These are phyloP conservation scores for Saccharomyces hybrid DNA, from an alignment of 1,139 yeast genomes.

Conservation along the genomic window DNA sequence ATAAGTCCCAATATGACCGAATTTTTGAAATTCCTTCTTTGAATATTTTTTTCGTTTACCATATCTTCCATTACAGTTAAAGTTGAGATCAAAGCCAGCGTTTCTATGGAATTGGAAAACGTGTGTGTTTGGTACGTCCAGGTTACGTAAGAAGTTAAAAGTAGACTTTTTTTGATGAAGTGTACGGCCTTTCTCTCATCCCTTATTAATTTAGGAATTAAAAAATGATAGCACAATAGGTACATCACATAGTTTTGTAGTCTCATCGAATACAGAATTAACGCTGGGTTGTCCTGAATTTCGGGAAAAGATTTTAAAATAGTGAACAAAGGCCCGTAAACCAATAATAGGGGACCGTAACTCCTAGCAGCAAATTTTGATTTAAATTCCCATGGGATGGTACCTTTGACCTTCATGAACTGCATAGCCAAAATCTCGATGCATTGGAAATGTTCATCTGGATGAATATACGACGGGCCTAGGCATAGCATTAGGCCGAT, in stretches of 20 bases:
- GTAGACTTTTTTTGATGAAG: constrained; percentile 52
- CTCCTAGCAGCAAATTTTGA: constrained; percentile 60
- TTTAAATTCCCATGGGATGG: constrained; percentile 82
- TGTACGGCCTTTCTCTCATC: constrained; percentile 18
- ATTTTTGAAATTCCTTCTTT: constrained; percentile 10
- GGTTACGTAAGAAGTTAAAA: constrained; percentile 72
- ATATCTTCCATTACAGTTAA: constrained; percentile 36
- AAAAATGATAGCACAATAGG: constrained; percentile 18
- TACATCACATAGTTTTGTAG: constrained; percentile 48
- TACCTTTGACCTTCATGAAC: constrained; percentile 45
- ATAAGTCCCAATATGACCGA: constrained; percentile 44
- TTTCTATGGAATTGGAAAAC: constrained; percentile 82
- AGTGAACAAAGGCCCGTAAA: constrained; percentile 57
- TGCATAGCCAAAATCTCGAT: constrained; percentile 53
- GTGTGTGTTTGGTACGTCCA: constrained; percentile 80
- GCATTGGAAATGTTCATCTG: constrained; percentile 94
- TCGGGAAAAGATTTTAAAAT: constrained; percentile 14
- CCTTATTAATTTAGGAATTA: constrained; percentile 10
- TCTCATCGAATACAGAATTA: constrained; percentile 51
- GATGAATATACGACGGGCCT: constrained; percentile 83
- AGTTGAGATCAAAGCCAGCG: constrained; percentile 53
- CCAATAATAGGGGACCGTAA: constrained; percentile 55
- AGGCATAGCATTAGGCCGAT: constrained; percentile 56
- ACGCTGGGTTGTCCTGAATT: constrained; percentile 33
- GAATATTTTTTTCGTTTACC: constrained; percentile 3